Conservation (phyloP, 257 asterid genomes). For the Thymus quinquecostatus region DNA sequence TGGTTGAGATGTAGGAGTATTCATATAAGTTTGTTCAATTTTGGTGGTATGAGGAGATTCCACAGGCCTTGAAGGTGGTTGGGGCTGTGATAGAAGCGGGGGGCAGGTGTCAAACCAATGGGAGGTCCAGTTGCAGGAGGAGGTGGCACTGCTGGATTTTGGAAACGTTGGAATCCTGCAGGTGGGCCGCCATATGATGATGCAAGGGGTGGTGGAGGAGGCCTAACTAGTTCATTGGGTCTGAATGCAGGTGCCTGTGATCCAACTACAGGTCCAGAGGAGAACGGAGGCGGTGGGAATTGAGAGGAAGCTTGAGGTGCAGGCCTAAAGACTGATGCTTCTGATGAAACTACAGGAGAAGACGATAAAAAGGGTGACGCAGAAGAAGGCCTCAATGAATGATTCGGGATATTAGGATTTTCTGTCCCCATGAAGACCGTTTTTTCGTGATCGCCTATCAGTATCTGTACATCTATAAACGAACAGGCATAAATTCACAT, state of each 20-base stretch:
- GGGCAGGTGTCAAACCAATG: conserved; percentile 41
- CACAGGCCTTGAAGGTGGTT: conserved; percentile 45
- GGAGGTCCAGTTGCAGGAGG: conserved; percentile 55
- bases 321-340: conserved; percentile 45
- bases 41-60: conserved; percentile 51
- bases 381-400: conserved; percentile 48
- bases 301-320: conserved; percentile 43
- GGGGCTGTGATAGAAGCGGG: conserved; percentile 50
- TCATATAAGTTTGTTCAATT: conserved; percentile 41
- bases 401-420: conserved; percentile 52
- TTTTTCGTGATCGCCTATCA: conserved; percentile 36
- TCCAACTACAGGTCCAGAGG: conserved; percentile 45
- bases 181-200: conserved; percentile 51
- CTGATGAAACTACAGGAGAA: conserved; percentile 49
- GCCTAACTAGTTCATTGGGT: conserved; percentile 47
- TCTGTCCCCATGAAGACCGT: conserved; percentile 64
- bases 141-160: conserved; percentile 52
- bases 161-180: conserved; percentile 56
- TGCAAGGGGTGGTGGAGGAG: conserved; percentile 42
- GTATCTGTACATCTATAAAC: conserved; percentile 42
- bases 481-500: conserved; percentile 24
- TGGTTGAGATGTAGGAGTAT: conserved; percentile 43
- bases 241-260: conserved; percentile 41
- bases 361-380: conserved; percentile 58
- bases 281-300: conserved; percentile 38